Conservation (phyloP, 257 asterid species). For the Capsicum pubescens region DNA sequence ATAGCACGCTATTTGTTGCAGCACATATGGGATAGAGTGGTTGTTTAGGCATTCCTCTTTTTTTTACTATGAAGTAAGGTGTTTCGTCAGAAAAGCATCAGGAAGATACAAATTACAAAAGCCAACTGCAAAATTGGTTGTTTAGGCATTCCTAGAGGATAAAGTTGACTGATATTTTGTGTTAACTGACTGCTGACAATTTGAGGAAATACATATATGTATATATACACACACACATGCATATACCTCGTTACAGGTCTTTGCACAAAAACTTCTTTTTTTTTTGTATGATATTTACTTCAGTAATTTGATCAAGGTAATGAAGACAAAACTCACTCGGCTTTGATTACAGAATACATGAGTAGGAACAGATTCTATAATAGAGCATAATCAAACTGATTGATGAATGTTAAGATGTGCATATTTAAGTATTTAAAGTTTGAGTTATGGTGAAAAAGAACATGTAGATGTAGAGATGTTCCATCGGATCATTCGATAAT, state of each 20-base stretch:
- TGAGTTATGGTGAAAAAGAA: slow-evolving; percentile 2
- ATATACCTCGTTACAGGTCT: neutral
- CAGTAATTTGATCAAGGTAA: slow-evolving; percentile 14
- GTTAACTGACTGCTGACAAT: neutral
- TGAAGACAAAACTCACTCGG: neutral
- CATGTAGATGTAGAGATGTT: slow-evolving; percentile 18
- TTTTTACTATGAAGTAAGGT: neutral
- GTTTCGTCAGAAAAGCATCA: slow-evolving; percentile 10
- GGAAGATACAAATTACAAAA: slow-evolving; percentile 5
- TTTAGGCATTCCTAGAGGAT: neutral
- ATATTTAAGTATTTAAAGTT: neutral
- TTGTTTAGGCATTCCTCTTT: neutral
- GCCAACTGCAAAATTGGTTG: neutral
- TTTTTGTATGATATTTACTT: neutral
- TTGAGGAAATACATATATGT: neutral
- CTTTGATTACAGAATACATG: slow-evolving; percentile 1
- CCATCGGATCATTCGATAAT: slow-evolving; percentile 19
- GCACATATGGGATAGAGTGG: neutral
- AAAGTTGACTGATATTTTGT: neutral
- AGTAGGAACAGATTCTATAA: neutral
- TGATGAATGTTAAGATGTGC: slow-evolving; percentile 15
- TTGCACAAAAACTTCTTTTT: slow-evolving; percentile 7
- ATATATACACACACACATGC: neutral
- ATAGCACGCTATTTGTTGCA: neutral
- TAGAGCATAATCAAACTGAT: neutral